Evolutionary conservation across 192 early-diverging fungal genomes (phyloP), one percentile per base, ranked within the genome.

Genomic region (Spizellomyces punctatus): DNA sequence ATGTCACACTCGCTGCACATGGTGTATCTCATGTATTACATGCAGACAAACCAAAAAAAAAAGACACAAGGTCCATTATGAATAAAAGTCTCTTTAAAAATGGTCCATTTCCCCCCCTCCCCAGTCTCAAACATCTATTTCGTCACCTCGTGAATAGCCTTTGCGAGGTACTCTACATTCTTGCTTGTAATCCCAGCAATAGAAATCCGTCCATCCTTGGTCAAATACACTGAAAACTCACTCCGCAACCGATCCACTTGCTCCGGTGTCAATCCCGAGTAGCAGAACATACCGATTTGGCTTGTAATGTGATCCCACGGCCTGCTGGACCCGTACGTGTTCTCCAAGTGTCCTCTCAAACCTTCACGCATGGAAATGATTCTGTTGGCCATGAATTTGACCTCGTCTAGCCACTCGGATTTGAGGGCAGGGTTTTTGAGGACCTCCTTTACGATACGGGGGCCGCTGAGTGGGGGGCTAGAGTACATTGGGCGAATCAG

Each of bases 211-310:
- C 97, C 97, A 73, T 96, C 94, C 63, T 88, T 83, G 63, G 95
- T 98, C 64, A 99, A 81, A 85, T 98, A 99, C 19, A 99, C 87
- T 66, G 93, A 93, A 83, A 87, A 94, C 71, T 99, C 92, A 22
- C 72, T 78, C 52, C 86, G 88, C 74, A 99, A 76, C 49, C 87
- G 82, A 77, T 93, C 93, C 46, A 94, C 93, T 83, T 99, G 95
- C 62, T 88, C 91, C 49, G 94, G 87, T 21, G 73, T 92, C 78
- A 99, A 86, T 14, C 96, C 96, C 46, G 96, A 94, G 88, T 83
- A 99, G 83, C 91, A 95, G 87, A 99, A 99, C 97, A 99, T 99
- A 76, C 97, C 97, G 76, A 99, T 99, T 66, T 85, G 81, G 77
- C 88, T 83, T 41, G 93, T 97, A 70, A 98, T 93, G 81, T 99